Percentiles rank a stretch among this genome's conserved stretches.
Evolutionary conservation across 257 asterid genomes (phyloP).

Genomic region (Scutellaria minor): DNA sequence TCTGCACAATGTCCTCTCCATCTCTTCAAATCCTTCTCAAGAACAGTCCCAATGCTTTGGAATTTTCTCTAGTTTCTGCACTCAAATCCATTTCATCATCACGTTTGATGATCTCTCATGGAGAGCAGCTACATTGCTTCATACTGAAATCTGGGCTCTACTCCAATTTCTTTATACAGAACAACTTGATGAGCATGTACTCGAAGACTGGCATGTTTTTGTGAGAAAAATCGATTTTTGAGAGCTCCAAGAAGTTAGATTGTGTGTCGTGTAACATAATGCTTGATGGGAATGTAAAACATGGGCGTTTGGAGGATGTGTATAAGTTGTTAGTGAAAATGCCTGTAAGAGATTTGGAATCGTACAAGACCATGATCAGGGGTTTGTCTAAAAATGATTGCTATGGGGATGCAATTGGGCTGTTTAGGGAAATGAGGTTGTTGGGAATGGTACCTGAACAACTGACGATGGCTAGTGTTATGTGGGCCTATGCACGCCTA

Average conservation of each 20-base stretch:
- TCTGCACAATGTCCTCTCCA: constrained; percentile 40
- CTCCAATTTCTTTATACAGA: constrained; percentile 64
- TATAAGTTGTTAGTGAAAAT: constrained; percentile 73
- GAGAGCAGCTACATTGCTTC: constrained; percentile 49
- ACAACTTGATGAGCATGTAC: constrained; percentile 86
- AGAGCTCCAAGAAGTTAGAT: constrained; percentile 49
- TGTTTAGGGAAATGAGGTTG: constrained; percentile 68
- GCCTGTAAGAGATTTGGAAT: constrained; percentile 62
- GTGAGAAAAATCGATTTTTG: constrained; percentile 60
- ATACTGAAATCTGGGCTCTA: constrained; percentile 63
- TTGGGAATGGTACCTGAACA: constrained; percentile 69
- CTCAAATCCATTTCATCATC: too few species aligned
- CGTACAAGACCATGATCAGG: constrained; percentile 84
- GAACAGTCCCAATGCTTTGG: constrained; percentile 45
- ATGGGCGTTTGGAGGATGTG: constrained; percentile 60
- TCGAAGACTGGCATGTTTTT: constrained; percentile 59
- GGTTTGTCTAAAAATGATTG: constrained; percentile 65
- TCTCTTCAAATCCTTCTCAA: constrained; percentile 39
- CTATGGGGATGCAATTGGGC: constrained; percentile 51
- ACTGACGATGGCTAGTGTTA: constrained; percentile 78
- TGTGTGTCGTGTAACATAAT: constrained; percentile 74
- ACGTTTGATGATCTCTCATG: too few species aligned
- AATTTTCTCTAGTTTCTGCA: constrained; percentile 13
- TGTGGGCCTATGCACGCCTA: constrained; percentile 61
- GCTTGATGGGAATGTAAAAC: constrained; percentile 60